Base-by-base conservation (phyloP, 768 basidiomycete genomes). In the Aureoboletus auriporus region DNA sequence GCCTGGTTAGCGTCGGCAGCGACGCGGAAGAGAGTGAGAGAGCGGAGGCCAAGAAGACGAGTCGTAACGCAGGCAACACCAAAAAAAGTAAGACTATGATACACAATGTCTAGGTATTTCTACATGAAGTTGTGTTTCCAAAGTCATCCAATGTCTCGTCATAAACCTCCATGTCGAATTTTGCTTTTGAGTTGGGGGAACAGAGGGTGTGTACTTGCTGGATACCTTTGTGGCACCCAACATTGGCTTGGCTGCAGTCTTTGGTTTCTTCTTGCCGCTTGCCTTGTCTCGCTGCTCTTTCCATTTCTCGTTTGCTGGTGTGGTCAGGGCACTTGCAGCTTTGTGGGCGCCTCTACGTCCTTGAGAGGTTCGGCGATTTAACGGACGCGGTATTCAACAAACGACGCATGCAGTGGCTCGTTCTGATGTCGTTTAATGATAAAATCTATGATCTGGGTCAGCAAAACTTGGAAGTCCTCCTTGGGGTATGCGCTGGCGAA, bases 261-360 rank as follows among this genome's bases (percentile, higher is more conserved):
- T 88, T 39, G 76, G 70, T 73, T 94, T 94, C 75, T 93, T 95
- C 80, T 94, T 96, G 27, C 92, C 91, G 51, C 81, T 84, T 3
- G 82, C 75, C 66, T 90, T n/a, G 31, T 93, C 91, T 54, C 86
- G 78, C 58, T 86, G 83, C 63, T 91, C 91, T 69, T 83, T 89
- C 71, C 94, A 90, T 72, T 98, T 99, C 73, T 94, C 92, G 61
- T 95, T 97, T 42, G 93, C 88, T 6, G 98, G 75, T 3, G 89
- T 85, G 13, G 89, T 91, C 46, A 99, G 71, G 4, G 75, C 83
- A 42, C 83, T 87, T 0, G 92, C 89, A 0, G 82, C 89, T 65
- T 97, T 97, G 53, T 93, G 80, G 26, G 92, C 84, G n/a, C n/a
- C 58, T 99, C 95, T 44, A 93, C 83, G 52, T 97, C 93, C 59